Evolutionary conservation across 345 rosid species (phyloP).

Genomic region (Euphorbia pulcherrima): DNA sequence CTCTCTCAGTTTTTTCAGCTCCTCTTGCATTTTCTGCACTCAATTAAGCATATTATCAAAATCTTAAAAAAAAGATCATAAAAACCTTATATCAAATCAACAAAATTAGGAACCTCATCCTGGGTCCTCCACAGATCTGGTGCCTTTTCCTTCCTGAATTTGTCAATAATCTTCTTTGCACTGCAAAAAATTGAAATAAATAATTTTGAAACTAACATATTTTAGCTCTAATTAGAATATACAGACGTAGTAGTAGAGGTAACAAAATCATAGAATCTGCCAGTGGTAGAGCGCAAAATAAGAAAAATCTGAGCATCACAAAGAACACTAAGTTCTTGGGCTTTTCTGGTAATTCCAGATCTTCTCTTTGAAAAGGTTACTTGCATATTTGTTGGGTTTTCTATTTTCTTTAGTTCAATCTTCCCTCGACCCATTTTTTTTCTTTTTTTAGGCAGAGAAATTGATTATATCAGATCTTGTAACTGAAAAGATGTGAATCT

Average conservation of each 20-base stretch:
- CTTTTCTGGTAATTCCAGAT: slow-evolving; percentile 61
- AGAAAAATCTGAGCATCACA: slow-evolving; percentile 68
- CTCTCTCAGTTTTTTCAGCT: slow-evolving; percentile 44
- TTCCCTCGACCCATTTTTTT: slow-evolving; percentile 53
- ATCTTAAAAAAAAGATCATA: background rate
- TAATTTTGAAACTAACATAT: too few relatives aligned
- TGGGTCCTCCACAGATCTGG: slow-evolving; percentile 55
- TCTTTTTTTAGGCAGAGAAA: slow-evolving; percentile 3
- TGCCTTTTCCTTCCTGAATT: slow-evolving; percentile 40
- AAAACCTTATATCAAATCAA: background rate
- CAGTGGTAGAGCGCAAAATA: slow-evolving; percentile 48
- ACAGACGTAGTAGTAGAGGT: slow-evolving; percentile 47
- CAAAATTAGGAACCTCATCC: slow-evolving; percentile 38
- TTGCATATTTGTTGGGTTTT: slow-evolving; percentile 56
- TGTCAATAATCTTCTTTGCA: slow-evolving; percentile 44
- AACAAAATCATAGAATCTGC: slow-evolving; percentile 44
- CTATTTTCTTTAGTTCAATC: slow-evolving; percentile 60
- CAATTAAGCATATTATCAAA: background rate
- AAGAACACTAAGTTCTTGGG: slow-evolving; percentile 58
- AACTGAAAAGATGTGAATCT: background rate
- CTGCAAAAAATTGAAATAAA: slow-evolving; percentile 14
- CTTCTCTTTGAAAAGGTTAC: slow-evolving; percentile 62
- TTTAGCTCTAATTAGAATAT: background rate
- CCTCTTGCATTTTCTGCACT: slow-evolving; percentile 55
- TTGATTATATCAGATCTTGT: background rate